phyloP scores from a whole-genome alignment of 2,329 filamentous ascomycete species.

The Neonectria faginata region DNA sequence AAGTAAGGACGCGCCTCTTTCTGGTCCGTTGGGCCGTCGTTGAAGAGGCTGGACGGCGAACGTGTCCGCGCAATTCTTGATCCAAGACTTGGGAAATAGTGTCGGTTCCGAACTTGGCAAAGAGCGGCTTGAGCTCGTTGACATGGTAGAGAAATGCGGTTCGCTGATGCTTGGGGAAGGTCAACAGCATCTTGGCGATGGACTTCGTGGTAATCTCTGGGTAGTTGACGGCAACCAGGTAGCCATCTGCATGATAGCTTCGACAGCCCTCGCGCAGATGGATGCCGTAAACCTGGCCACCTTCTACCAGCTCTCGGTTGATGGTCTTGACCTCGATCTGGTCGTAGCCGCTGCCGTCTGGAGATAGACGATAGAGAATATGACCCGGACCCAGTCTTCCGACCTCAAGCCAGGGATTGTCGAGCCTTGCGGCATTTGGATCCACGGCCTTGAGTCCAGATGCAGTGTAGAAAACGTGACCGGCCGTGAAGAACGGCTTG shows the following conservation, averaged over 20 bases:
- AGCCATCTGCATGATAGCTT: slow-evolving; percentile 26
- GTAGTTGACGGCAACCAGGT: slow-evolving; percentile 25
- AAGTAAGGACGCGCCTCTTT: neutral
- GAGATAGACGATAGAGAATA: neutral
- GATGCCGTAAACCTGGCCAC: slow-evolving; percentile 6
- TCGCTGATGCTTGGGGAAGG: neutral
- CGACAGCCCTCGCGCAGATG: slow-evolving; percentile 18
- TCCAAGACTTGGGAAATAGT: neutral
- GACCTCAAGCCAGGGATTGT: slow-evolving; percentile 22
- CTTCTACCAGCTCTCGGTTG: neutral
- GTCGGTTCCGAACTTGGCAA: neutral
- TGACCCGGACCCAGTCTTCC: slow-evolving; percentile 1
- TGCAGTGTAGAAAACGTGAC: slow-evolving; percentile 12
- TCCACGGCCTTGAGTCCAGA: slow-evolving; percentile 11
- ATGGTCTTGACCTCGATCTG: neutral
- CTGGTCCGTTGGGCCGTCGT: neutral
- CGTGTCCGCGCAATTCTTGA: neutral
- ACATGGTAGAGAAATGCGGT: neutral
- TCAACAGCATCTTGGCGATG: neutral
- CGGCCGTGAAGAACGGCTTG: slow-evolving; percentile 18
- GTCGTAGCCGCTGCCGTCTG: neutral
- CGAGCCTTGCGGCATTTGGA: neutral
- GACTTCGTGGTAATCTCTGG: slow-evolving; percentile 18
- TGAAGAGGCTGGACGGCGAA: neutral
- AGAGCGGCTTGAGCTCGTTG: neutral